Conservation (phyloP, 2,329 filamentous ascomycete species). For the Alternaria infectoria region DNA sequence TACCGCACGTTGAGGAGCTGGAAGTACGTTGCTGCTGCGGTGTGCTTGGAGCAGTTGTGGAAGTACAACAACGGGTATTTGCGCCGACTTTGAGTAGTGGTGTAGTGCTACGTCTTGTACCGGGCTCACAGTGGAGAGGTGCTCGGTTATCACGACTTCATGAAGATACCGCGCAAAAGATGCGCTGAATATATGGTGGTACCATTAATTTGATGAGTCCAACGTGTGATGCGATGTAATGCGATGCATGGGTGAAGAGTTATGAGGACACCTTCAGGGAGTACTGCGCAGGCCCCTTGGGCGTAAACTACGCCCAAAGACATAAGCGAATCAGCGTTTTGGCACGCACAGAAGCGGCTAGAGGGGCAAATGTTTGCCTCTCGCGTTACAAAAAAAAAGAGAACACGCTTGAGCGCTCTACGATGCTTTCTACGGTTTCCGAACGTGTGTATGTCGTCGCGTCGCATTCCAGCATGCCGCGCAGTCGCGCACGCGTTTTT, state of each 20-base stretch:
- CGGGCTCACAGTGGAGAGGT: background rate
- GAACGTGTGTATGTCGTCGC: background rate
- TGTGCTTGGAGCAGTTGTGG: conserved; percentile 59
- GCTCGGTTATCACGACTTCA: background rate
- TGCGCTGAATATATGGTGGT: background rate
- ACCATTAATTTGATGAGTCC: background rate
- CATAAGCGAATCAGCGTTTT: background rate
- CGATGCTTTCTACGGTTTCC: background rate
- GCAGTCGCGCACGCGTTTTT: background rate
- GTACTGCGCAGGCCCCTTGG: background rate
- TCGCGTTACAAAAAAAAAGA: background rate
- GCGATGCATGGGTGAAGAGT: background rate
- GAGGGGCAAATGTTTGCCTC: background rate
- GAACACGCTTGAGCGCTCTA: background rate
- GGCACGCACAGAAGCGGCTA: background rate
- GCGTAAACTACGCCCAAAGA: background rate
- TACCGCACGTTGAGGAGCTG: conserved; percentile 55
- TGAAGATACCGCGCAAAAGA: background rate
- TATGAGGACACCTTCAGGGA: background rate
- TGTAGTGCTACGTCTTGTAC: background rate
- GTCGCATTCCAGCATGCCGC: background rate
- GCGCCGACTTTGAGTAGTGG: conserved; percentile 19
- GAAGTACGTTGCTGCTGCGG: conserved; percentile 59
- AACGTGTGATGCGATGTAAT: background rate
- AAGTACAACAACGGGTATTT: conserved; percentile 19